Base-by-base conservation (phyloP, 1,284 basidiomycete genomes). In the Melampsora americana region DNA sequence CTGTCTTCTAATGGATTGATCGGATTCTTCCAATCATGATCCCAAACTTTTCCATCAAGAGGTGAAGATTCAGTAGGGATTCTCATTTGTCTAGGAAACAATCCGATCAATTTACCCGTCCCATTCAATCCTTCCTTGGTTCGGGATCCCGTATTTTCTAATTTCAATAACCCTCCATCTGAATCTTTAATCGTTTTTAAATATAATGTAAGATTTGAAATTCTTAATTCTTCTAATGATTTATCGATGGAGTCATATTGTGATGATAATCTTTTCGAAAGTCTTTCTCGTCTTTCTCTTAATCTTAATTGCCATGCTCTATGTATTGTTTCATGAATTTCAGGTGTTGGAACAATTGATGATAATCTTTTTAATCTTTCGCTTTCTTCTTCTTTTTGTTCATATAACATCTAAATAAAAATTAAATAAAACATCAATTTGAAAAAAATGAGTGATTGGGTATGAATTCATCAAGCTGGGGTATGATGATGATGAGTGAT, bases 81-180 rank as follows among this genome's bases (percentile, higher is more conserved):
- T 69, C 87, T 87, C 81, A 92, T 82, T 82, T 93, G 91, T 76
- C 91, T 87, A 77, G 93, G 93, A 83, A 95, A 90, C 56, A 95
- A 82, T 0, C 92, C 92, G 2, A 23, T 0, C n/a, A 76, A 46
- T 59, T 76, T 76, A 2, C 74, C 74, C 2, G 74, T 69, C 14
- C 67, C 59, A 30, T 76, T 76, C 1, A 76, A 12, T 18, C 56
- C 48, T 2, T 30, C 60, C 18, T 16, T 6, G 42, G 61, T 56
- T 42, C 39, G 6, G 1, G 39, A 42, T 18, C 32, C 32, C 30
- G 69, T 60, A 53, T 76, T 76, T 59, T 76, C 66, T 9, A 76
- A 46, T 18, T 66, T 35, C 16, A 46, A 12, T 18, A 69, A 69
- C 1, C 35, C 35, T 12, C 72, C 72, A 59, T 69, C 61, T 23